A percentile compares a stretch with the other conserved stretches of the same genome.
These are phyloP conservation scores for Salix caprea DNA, from an alignment of 345 rosid genomes.

Conservation along the genomic window DNA sequence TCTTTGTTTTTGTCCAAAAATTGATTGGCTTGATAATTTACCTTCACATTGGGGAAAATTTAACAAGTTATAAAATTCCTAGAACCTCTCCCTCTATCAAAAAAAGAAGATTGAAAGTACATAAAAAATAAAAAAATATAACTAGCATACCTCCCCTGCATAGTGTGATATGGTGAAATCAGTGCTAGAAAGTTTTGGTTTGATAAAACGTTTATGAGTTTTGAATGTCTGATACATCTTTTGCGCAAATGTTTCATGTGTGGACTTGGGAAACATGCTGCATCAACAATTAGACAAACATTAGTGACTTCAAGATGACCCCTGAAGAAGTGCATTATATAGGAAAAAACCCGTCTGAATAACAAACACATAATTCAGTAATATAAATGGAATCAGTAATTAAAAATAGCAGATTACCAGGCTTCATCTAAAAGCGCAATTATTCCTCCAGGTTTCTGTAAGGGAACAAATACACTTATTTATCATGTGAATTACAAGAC, in stretches of 20 bases:
- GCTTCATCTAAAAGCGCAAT: constrained; percentile 95
- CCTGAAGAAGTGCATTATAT: not conserved
- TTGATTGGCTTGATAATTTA: constrained; percentile 75
- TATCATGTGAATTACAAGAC: not conserved
- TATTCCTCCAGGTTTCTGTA: constrained; percentile 96
- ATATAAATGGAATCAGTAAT: constrained; percentile 5
- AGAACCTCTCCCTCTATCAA: not conserved
- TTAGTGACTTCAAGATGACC: not conserved
- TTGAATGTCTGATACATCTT: constrained; percentile 93
- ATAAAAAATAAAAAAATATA: constrained; percentile 5
- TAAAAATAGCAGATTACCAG: constrained; percentile 53
- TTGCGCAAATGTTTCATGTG: constrained; percentile 95
- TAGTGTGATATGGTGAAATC: constrained; percentile 83
- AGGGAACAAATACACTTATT: constrained; percentile 13
- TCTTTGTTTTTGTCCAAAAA: constrained; percentile 97
- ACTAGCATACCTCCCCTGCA: constrained; percentile 82
- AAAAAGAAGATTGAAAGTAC: not conserved
- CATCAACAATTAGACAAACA: constrained; percentile 22
- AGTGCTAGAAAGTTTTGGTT: constrained; percentile 93
- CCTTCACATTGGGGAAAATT: constrained; percentile 37
- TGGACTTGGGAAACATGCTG: constrained; percentile 97
- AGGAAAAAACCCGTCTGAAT: not conserved
- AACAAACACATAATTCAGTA: not conserved
- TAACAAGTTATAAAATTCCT: constrained; percentile 5
- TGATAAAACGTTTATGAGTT: constrained; percentile 79